phyloP scores from a whole-genome alignment of 2,329 filamentous ascomycete species.

The Thermoascus crustaceus region DNA sequence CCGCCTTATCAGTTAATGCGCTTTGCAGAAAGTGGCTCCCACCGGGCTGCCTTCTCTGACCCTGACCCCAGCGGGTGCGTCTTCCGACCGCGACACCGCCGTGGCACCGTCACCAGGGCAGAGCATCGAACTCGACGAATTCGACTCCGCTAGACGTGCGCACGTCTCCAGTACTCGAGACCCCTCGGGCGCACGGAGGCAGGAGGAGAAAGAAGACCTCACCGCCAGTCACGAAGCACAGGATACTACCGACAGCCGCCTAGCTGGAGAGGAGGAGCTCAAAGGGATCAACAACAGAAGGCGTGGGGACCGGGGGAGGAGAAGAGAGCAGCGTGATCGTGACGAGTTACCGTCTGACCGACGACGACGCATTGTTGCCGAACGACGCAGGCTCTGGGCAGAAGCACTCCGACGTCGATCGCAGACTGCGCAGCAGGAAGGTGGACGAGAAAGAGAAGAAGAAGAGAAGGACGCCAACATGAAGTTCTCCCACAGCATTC shows the following conservation, averaged over 20 bases:
- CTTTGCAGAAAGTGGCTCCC: conserved; percentile 1
- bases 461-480: conserved; percentile 78
- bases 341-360: no score
- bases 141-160: conserved; percentile 8
- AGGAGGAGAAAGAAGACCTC: no score
- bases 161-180: background rate
- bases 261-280: no score
- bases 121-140: conserved; percentile 28
- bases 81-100: conserved; percentile 9
- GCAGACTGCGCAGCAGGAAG: conserved; percentile 9
- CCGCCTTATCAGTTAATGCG: background rate
- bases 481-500: conserved; percentile 99
- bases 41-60: conserved; percentile 2
- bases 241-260: no score
- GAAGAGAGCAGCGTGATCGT: no score
- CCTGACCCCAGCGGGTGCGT: conserved; percentile 1
- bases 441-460: conserved; percentile 34
- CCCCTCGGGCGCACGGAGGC: no score
- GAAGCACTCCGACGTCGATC: conserved; percentile 24
- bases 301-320: no score
- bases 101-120: conserved; percentile 17
- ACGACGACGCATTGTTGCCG: no score
- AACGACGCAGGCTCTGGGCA: conserved; percentile 23
- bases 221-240: no score
- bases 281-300: no score